These are phyloP conservation scores for Rosa multiflora DNA, from an alignment of 306 rosid genomes.

Conservation along the genomic window DNA sequence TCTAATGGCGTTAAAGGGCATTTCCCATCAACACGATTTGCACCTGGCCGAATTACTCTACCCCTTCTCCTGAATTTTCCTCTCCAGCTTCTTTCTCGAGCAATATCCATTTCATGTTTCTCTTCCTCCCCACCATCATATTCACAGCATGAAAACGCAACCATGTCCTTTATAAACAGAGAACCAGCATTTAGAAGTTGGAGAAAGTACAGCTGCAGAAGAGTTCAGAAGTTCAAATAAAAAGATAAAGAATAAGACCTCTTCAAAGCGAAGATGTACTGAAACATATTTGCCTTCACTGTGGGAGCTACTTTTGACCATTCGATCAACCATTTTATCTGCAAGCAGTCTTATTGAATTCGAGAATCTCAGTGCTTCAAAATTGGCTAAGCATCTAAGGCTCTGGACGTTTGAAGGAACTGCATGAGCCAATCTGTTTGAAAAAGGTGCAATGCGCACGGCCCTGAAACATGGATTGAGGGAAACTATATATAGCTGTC, in stretches of 20 bases:
- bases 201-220: constrained; percentile 20
- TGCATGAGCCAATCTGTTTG: constrained; percentile 85
- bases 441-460: constrained; percentile 94
- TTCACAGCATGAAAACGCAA: constrained; percentile 96
- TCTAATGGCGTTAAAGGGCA: constrained; percentile 96
- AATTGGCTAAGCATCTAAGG: constrained; percentile 84
- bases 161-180: constrained; percentile 74
- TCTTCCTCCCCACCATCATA: constrained; percentile 95
- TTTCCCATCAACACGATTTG: constrained; percentile 85
- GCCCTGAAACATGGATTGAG: constrained; percentile 60
- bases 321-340: constrained; percentile 84
- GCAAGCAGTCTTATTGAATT: constrained; percentile 78
- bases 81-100: constrained; percentile 98
- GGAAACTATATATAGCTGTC: constrained; percentile 40
- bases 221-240: neutral
- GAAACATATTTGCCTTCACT: constrained; percentile 89
- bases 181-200: constrained; percentile 19
- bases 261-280: constrained; percentile 97
- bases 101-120: constrained; percentile 90
- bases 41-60: constrained; percentile 88
- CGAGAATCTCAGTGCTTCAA: constrained; percentile 81
- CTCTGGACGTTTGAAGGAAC: constrained; percentile 81
- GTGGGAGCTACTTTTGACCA: constrained; percentile 71
- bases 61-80: constrained; percentile 93
- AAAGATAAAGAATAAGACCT: constrained; percentile 45